Percentiles rank a stretch among this genome's conserved stretches.
These are phyloP conservation scores for Podila clonocystis DNA, from an alignment of 192 early-diverging fungal genomes.

Conservation along the genomic window DNA sequence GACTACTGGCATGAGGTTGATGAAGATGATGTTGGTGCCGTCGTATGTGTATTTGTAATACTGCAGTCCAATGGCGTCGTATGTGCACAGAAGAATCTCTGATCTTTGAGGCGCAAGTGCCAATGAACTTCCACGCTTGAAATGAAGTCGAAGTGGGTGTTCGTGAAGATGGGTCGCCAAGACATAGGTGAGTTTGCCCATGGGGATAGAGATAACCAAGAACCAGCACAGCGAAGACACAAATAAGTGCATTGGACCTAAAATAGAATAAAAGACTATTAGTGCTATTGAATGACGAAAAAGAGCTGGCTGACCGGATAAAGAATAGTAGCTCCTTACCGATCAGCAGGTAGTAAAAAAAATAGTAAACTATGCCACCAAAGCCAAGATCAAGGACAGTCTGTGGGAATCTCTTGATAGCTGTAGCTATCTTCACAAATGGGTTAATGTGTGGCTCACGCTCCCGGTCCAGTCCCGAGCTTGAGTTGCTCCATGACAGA, in stretches of 20 bases:
- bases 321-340: constrained; percentile 36
- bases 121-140: constrained; percentile 66
- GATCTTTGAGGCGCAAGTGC: constrained; percentile 49
- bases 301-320: not conserved
- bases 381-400: constrained; percentile 51
- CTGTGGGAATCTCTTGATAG: constrained; percentile 23
- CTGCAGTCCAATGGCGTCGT: constrained; percentile 86
- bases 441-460: constrained; percentile 3
- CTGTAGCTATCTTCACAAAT: not conserved
- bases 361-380: constrained; percentile 60
- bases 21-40: constrained; percentile 96
- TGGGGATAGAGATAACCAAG: constrained; percentile 88
- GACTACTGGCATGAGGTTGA: constrained; percentile 88
- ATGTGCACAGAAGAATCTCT: constrained; percentile 86
- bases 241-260: constrained; percentile 81
- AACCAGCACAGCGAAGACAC: constrained; percentile 87
- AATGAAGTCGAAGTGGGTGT: constrained; percentile 80
- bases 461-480: constrained; percentile 37
- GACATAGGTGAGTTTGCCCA: constrained; percentile 91
- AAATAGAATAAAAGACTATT: constrained; percentile 32
- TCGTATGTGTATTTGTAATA: constrained; percentile 98
- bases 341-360: constrained; percentile 55
- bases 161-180: constrained; percentile 81
- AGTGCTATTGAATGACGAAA: not conserved
- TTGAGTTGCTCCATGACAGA: constrained; percentile 31